These are phyloP conservation scores for Orychophragmus violaceus DNA, from an alignment of 345 rosid genomes.

Conservation along the genomic window DNA sequence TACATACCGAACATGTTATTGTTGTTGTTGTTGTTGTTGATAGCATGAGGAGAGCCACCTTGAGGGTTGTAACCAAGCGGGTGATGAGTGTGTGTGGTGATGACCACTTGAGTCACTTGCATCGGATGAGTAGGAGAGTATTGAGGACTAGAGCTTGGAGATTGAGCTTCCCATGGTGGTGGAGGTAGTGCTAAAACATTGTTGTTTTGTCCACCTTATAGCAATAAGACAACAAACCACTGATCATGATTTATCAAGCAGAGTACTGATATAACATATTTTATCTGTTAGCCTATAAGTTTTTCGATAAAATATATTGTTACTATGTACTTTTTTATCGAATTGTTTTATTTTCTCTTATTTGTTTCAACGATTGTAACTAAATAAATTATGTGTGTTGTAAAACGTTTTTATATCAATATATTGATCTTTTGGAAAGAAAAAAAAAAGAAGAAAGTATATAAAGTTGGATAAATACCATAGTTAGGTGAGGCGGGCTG, in stretches of 20 bases:
- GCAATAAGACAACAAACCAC: background rate
- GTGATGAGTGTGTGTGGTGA: slow-evolving; percentile 44
- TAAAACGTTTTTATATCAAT: no score
- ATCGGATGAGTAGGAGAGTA: slow-evolving; percentile 44
- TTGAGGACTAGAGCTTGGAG: slow-evolving; percentile 50
- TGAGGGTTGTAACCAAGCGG: slow-evolving; percentile 49
- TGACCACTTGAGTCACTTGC: slow-evolving; percentile 65
- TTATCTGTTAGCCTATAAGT: no score
- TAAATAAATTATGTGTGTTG: no score
- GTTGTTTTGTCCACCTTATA: slow-evolving; percentile 31
- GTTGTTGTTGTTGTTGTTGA: slow-evolving; percentile 36
- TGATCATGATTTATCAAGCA: no score
- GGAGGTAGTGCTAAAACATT: slow-evolving; percentile 57
- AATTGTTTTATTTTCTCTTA: no score
- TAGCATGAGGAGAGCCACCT: slow-evolving; percentile 34
- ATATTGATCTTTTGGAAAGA: no score
- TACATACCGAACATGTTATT: slow-evolving; percentile 58
- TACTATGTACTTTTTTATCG: no score
- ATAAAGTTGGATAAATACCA: slow-evolving; percentile 23
- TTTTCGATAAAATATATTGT: no score
- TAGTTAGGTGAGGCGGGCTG: slow-evolving; percentile 27
- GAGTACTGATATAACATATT: no score
- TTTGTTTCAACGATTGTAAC: no score
- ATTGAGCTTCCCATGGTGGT: slow-evolving; percentile 95
- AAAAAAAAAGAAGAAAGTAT: no score